Base-by-base conservation (phyloP, 1,139 yeast species). In the Yamadazyma triangularis region DNA sequence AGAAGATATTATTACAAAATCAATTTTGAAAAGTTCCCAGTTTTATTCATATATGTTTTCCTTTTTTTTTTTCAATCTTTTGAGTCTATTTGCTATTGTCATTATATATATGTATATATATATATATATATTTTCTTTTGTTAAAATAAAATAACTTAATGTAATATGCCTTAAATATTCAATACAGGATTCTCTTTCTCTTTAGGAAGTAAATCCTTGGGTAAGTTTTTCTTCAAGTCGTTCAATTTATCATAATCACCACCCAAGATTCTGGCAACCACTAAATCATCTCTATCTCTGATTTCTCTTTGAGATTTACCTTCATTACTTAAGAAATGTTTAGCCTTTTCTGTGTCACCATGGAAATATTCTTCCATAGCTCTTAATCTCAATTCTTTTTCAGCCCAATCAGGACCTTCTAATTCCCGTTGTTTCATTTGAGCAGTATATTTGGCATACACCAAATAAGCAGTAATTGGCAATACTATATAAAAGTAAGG, bases 211-310 rank as follows among this genome's bases (percentile, higher is more conserved):
- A 66, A 58, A 43, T 59, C 69, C 26, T 47, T 48, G 27, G 72
- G 64, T 47, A 60, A 61, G 57, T 67, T 67, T 56, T 75, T 75
- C 64, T 77, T 79, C 53, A 84, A 69, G 37, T 81, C 82, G 26
- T 83, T 77, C 51, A 85, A 71, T 54, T 74, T 79, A 58, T 86
- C 95, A 60, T 86, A 85, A 52, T 85, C 93, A 42, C 95, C 95
- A 39, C 80, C 77, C 53, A 85, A 72, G 48, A 85, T 83, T 57
- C 93, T 73, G 46, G 88, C 91, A 42, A 86, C 79, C 41, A 85
- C 83, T 51, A 82, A 68, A 45, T 80, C 87, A 56, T 85, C 94
- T 56, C 87, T 73, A 51, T 77, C 78, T 57, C 72, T 70, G 40
- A 77, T 67, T 48, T 79, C 86, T 45, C 72, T 75, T 27, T 66